Evolutionary conservation across 2,329 filamentous ascomycete genomes (phyloP).

Genomic region (Thielaviopsis euricoi): DNA sequence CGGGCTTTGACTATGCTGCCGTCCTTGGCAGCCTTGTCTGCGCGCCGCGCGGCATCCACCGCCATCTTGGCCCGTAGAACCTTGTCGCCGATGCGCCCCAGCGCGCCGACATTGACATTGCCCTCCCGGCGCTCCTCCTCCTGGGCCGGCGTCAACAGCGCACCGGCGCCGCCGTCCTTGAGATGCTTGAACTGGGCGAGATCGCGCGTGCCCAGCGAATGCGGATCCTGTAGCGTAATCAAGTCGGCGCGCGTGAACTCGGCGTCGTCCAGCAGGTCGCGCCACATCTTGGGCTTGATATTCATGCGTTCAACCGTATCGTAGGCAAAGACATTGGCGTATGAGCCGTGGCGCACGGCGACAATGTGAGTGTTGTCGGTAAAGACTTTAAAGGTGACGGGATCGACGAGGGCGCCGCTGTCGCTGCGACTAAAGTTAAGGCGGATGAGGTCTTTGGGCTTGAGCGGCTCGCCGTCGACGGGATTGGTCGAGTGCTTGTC

Average conservation of each 20-base stretch:
- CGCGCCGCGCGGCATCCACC: conserved; percentile 83
- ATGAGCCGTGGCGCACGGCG: conserved; percentile 59
- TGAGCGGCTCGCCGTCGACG: conserved; percentile 63
- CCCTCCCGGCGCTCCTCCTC: conserved; percentile 47
- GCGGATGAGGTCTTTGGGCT: conserved; percentile 70
- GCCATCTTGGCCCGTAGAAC: conserved; percentile 83
- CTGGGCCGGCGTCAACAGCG: conserved; percentile 51
- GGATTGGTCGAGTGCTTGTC: conserved; percentile 89
- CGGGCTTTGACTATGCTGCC: conserved; percentile 42
- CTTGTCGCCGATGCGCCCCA: conserved; percentile 66
- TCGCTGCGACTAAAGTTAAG: conserved; percentile 87
- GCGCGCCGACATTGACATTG: conserved; percentile 60
- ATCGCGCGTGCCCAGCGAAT: conserved; percentile 69
- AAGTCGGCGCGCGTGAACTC: conserved; percentile 83
- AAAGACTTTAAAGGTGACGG: conserved; percentile 92
- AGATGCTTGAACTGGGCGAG: conserved; percentile 80
- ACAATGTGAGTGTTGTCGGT: conserved; percentile 97
- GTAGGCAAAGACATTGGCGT: conserved; percentile 91
- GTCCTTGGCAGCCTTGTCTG: too few relatives aligned
- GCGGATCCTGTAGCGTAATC: conserved; percentile 89
- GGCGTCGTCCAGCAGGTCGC: conserved; percentile 70
- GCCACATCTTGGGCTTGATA: conserved; percentile 93
- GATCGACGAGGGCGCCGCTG: conserved; percentile 58
- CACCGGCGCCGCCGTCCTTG: conserved; percentile 55
- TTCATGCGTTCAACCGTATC: conserved; percentile 93